Evolutionary conservation across 176 grass and related monocot genomes (phyloP).

Genomic region (Zizania latifolia): DNA sequence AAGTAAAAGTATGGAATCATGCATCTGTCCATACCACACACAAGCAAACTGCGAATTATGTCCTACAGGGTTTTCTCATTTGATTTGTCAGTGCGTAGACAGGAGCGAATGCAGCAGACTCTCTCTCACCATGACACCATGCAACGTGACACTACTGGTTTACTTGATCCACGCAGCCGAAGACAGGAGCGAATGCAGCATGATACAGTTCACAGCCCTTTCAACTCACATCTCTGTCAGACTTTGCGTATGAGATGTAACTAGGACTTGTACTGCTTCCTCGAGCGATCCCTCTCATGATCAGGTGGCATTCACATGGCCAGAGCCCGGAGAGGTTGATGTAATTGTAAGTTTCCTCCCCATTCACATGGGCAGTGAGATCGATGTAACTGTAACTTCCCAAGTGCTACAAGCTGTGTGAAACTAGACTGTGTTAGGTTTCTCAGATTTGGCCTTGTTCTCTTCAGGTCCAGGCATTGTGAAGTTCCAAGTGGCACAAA

Average conservation of each 20-base stretch:
- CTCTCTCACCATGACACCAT: background rate
- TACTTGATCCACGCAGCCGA: constrained; percentile 4
- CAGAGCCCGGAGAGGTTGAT: background rate
- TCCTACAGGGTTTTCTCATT: background rate
- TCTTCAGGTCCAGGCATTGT: background rate
- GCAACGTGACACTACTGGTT: background rate
- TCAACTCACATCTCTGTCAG: background rate
- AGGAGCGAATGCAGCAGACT: background rate
- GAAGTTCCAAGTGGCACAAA: background rate
- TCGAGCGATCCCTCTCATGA: background rate
- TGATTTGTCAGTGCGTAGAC: constrained; percentile 3
- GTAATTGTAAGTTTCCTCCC: background rate
- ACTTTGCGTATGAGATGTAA: background rate
- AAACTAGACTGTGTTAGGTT: background rate
- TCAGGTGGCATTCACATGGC: constrained; percentile 7
- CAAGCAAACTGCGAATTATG: background rate
- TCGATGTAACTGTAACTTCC: constrained; percentile 3
- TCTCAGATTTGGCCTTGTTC: background rate
- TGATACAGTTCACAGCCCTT: background rate
- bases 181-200: background rate
- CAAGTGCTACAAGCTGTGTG: background rate
- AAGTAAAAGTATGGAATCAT: background rate
- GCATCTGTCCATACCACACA: background rate
- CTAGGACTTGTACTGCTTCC: background rate
- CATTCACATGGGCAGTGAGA: background rate